phyloP scores from a whole-genome alignment of 805 yeast species.

The Kodamaea laetipori region DNA sequence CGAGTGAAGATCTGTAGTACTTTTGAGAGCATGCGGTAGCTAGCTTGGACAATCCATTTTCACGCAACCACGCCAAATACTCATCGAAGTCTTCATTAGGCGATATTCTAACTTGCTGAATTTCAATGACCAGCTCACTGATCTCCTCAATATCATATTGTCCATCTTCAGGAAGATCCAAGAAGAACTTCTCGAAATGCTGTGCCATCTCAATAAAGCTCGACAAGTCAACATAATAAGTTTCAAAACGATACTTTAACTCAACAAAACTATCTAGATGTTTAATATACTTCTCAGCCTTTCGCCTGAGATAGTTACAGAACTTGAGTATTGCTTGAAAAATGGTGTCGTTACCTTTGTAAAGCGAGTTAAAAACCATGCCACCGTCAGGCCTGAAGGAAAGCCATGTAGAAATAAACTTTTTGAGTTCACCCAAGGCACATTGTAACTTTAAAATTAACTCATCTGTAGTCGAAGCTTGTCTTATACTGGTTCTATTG shows the following conservation, averaged over 20 bases:
- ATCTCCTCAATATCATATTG: not conserved
- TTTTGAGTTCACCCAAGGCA: not conserved
- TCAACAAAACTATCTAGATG: not conserved
- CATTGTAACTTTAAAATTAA: not conserved
- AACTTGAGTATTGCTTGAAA: conserved; percentile 23
- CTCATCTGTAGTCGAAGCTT: not conserved
- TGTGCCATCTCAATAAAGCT: not conserved
- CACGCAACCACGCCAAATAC: conserved; percentile 9
- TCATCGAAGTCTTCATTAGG: conserved; percentile 11
- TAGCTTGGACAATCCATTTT: not conserved
- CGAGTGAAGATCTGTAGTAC: not conserved
- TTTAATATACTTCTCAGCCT: not conserved
- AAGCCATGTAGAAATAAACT: conserved; percentile 21
- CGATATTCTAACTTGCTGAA: conserved; percentile 2
- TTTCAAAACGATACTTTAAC: not conserved
- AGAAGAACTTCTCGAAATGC: conserved; percentile 1
- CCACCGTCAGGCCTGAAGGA: conserved; percentile 16
- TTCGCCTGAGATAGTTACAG: conserved; percentile 11
- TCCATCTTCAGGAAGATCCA: not conserved
- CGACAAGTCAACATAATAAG: not conserved
- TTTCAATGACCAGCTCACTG: conserved; percentile 2
- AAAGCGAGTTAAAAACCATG: conserved; percentile 27
- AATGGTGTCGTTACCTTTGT: conserved; percentile 30
- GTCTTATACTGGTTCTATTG: conserved; percentile 6
- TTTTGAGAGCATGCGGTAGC: conserved; percentile 3